A percentile compares a stretch with the other conserved stretches of the same genome.
phyloP scores from a whole-genome alignment of 371 early-diverging fungal genomes.

The Blastocladiella emersonii region DNA sequence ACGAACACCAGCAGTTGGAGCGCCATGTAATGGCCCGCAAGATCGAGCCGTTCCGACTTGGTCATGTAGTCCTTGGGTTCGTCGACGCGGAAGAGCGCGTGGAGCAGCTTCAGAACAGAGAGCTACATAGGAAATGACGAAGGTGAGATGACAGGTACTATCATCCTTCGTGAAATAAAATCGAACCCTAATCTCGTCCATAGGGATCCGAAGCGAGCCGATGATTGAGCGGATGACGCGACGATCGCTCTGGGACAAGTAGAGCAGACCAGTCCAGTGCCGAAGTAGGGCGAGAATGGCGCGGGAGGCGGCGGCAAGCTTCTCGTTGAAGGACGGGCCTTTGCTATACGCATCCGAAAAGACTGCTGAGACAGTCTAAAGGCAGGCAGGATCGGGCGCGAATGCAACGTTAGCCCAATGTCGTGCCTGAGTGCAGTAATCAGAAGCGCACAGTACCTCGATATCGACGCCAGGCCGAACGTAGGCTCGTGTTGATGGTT shows the following conservation, averaged over 20 bases:
- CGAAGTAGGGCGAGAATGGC: conserved; percentile 47
- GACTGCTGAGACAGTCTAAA: conserved; percentile 54
- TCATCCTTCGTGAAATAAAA: not conserved
- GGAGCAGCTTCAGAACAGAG: conserved; percentile 41
- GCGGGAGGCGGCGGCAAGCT: conserved; percentile 43
- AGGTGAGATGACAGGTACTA: not conserved
- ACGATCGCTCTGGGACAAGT: conserved; percentile 56
- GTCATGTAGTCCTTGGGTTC: not conserved
- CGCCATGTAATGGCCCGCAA: conserved; percentile 55
- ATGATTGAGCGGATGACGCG: conserved; percentile 57
- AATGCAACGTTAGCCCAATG: no score
- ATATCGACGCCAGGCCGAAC: conserved; percentile 63
- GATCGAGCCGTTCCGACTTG: conserved; percentile 30
- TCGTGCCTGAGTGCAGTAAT: no score
- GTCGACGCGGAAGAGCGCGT: conserved; percentile 10
- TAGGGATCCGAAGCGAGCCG: conserved; percentile 53
- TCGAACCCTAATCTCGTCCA: conserved; percentile 57
- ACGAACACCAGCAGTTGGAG: conserved; percentile 59
- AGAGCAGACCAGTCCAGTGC: conserved; percentile 64
- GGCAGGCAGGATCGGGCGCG: no score
- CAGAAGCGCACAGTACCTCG: no score
- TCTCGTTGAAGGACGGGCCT: conserved; percentile 42
- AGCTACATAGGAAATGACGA: conserved; percentile 34
- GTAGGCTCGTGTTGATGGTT: conserved; percentile 43
- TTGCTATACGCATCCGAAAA: conserved; percentile 59